Conservation (phyloP, 1,284 basidiomycete genomes). For the Xerocomus minutiporus region DNA sequence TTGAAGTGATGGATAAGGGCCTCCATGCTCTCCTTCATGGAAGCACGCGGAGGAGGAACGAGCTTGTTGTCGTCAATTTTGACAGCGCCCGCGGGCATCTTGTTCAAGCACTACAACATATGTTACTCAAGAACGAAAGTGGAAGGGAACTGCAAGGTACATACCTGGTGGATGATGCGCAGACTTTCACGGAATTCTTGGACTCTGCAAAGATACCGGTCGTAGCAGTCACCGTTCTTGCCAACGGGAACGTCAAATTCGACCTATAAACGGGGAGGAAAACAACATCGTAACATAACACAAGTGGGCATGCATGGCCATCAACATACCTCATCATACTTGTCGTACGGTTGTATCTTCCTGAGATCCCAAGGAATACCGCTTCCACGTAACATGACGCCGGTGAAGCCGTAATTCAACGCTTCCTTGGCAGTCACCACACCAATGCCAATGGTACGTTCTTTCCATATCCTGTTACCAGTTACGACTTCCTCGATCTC, state of each 20-base stretch:
- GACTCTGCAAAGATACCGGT: slow-evolving; percentile 93
- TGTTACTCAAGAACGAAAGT: neutral
- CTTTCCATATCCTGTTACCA: slow-evolving; percentile 98
- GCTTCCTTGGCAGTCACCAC: slow-evolving; percentile 91
- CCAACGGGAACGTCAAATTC: slow-evolving; percentile 97
- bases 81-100: slow-evolving; percentile 91
- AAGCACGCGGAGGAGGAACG: slow-evolving; percentile 92
- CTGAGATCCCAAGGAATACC: slow-evolving; percentile 95
- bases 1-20: slow-evolving; percentile 98
- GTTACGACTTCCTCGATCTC: slow-evolving; percentile 98
- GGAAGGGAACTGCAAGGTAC: neutral
- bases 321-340: slow-evolving; percentile 78
- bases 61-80: slow-evolving; percentile 99
- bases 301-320: neutral
- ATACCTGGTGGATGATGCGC: slow-evolving; percentile 79
- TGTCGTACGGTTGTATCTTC: slow-evolving; percentile 93
- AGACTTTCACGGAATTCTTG: slow-evolving; percentile 97
- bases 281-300: neutral
- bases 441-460: slow-evolving; percentile 89
- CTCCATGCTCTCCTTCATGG: slow-evolving; percentile 99
- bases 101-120: slow-evolving; percentile 78
- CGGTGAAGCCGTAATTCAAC: slow-evolving; percentile 90
- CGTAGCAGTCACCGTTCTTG: slow-evolving; percentile 96
- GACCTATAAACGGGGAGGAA: slow-evolving; percentile 47
- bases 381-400: slow-evolving; percentile 95